Evolutionary conservation across 2,329 filamentous ascomycete species (phyloP), one percentile per base, ranked within the genome.

Genomic region (Colletotrichum aenigma): DNA sequence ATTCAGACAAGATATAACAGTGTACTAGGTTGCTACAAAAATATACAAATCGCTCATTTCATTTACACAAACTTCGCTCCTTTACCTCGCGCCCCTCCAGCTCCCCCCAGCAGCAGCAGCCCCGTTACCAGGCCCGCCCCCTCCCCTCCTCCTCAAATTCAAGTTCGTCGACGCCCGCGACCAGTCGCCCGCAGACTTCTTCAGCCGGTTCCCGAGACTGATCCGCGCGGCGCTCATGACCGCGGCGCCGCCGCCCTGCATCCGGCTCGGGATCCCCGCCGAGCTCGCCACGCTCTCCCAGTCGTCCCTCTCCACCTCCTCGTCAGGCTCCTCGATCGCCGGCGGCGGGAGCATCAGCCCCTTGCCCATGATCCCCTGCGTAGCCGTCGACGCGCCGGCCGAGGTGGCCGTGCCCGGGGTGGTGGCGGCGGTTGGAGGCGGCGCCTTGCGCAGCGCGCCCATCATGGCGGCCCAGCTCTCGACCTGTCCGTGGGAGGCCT

Each of bases 401-500:
- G 60, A 65, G 30, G 61, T 48, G 18, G 43, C 67, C 30, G 64
- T 69, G 36, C 56, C 61, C 21, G 70, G 61, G 18, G 58, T 64
- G 38, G 58, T 48, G 9, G 66, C 28, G 13, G 48, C 52, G 34
- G 38, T 28, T 13, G 66, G 32, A 5, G 64, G 18, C 28, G 34
- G 58, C 36, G 43, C 81, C 76, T 83, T 86, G 69, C 83, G 80
- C 81, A 86, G 77, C 18, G 86, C 85, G 1, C 86, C 87, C 81
- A 88, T 86, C 82, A 91, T 86, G 4, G 90, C 91, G 0, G 89
- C 88, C 89, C 91, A 92, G 24, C 89, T 91, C 81, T 93, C 92
- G 10, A 93, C 88, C 55, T 91, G 86, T 1, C 90, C 91, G 62
- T 85, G 87, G 72, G 85, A 86, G 2, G 91, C 91, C 77, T 92